Conservation (phyloP, 306 rosid species). For the Cotoneaster glaucophyllus region DNA sequence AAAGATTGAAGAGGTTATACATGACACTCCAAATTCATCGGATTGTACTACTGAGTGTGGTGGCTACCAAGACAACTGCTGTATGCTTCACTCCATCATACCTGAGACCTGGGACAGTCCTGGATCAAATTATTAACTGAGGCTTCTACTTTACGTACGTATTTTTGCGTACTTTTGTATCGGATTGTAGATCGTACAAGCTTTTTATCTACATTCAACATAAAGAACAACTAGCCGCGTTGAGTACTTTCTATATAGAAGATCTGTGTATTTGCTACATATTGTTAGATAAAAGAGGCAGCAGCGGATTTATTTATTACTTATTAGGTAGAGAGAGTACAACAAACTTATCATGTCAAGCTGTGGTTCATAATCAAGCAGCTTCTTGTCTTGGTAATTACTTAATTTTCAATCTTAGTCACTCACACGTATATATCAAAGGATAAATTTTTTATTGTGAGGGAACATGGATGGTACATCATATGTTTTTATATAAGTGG, state of each 20-base stretch:
- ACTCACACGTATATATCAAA: too few species aligned
- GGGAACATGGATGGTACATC: too few species aligned
- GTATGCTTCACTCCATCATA: slow-evolving; percentile 51
- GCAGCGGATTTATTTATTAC: not conserved
- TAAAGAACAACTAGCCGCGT: not conserved
- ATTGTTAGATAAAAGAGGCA: not conserved
- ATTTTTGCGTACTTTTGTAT: not conserved
- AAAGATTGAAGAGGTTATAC: slow-evolving; percentile 45
- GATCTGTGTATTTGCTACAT: not conserved
- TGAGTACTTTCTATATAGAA: not conserved
- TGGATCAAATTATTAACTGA: slow-evolving; percentile 50
- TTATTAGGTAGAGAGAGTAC: not conserved
- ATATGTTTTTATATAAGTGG: too few species aligned
- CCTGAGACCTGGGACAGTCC: slow-evolving; percentile 70
- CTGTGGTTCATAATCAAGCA: not conserved
- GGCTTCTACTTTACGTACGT: not conserved
- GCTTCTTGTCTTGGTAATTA: not conserved
- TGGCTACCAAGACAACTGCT: slow-evolving; percentile 23
- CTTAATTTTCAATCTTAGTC: too few species aligned
- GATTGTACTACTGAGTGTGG: slow-evolving; percentile 16
- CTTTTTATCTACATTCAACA: not conserved
- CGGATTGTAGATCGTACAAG: not conserved
- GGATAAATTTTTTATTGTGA: too few species aligned
- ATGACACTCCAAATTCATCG: slow-evolving; percentile 13
- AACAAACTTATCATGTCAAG: not conserved